Base-by-base conservation (phyloP, 2,329 filamentous ascomycete genomes). In the Ophiognomonia clavigignenti-juglandacearum region DNA sequence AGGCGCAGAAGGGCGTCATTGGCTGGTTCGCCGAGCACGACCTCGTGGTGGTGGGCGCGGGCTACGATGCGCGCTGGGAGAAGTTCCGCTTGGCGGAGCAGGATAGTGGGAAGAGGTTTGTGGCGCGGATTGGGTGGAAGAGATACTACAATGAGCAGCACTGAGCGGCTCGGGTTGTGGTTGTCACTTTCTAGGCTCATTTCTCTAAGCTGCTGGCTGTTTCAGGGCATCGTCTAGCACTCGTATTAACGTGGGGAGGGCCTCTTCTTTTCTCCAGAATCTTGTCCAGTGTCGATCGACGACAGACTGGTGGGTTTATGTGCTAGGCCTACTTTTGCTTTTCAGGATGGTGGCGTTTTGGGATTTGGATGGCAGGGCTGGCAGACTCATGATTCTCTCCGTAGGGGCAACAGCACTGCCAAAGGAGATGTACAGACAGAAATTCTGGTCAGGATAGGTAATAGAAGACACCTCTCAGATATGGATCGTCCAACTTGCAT, bases 51-150 rank as follows among this genome's bases (percentile, higher is more conserved):
- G 73, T 95, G 41, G 86, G 90, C 4, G 86, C 88, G 1, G 90
- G 90, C 0, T 75, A 78, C 50, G 87, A 93, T 61, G 86, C 86
- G 14, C 76, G 86, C 42, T 96, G 91, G 89, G 90, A 96, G 69
- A 90, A 86, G 52, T 96, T 95, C 58, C 72, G 83, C 18, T 71
- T 95, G 43, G 75, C 75, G n/a, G 76, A 85, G 46, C 78, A 77
- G 13, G 77, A 83, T 19, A 82, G 86, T 52, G 86, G 87, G 9
- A 81, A 78, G 54, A 75, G 82, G 37, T 71, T 79, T 43, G 80
- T 86, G 53, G 68, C 81, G 24, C 75, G 86, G 53, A 84, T 91
- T 59, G 88, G 86, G 2, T 95, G 89, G 89, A 92, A 88, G 65
- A 76, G 82, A 57, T 93, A 91, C 68, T 67, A 91, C 43, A 47